Conservation (phyloP, 2,329 filamentous ascomycete genomes). For the Xylaria sp. region DNA sequence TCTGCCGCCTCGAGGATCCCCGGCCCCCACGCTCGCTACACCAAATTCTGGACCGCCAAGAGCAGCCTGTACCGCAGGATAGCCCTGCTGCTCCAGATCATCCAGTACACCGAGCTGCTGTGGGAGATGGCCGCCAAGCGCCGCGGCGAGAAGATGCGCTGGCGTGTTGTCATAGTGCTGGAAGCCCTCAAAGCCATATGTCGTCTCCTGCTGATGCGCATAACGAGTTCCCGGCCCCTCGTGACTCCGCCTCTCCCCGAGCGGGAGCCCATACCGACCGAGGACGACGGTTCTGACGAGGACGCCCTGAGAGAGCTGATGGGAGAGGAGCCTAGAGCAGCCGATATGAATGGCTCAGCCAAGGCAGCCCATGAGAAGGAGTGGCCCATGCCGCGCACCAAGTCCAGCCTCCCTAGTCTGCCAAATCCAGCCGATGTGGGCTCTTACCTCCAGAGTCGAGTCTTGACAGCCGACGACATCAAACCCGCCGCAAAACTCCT, state of each 20-base stretch:
- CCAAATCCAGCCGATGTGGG: constrained; percentile 86
- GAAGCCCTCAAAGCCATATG: constrained; percentile 90
- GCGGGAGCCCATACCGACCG: constrained; percentile 77
- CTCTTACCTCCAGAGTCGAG: constrained; percentile 86
- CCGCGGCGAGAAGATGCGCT: constrained; percentile 81
- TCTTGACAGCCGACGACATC: constrained; percentile 95
- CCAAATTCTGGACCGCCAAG: constrained; percentile 72
- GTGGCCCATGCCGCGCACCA: constrained; percentile 96
- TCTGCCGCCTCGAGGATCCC: constrained; percentile 64
- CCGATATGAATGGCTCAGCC: constrained; percentile 58
- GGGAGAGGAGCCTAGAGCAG: constrained; percentile 52
- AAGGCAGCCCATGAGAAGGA: constrained; percentile 67
- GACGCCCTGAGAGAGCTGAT: constrained; percentile 50
- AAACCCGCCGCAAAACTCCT: constrained; percentile 88
- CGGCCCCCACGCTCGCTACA: constrained; percentile 73
- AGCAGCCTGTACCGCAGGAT: constrained; percentile 81
- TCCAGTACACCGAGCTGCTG: constrained; percentile 94
- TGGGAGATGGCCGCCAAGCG: constrained; percentile 97
- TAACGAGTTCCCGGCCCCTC: constrained; percentile 85
- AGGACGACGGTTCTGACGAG: constrained; percentile 64
- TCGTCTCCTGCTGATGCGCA: constrained; percentile 79
- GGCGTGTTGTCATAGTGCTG: constrained; percentile 86
- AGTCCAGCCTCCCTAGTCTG: constrained; percentile 83
- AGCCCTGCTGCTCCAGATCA: constrained; percentile 85
- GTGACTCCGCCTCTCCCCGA: constrained; percentile 88